phyloP scores from a whole-genome alignment of 352 stramenopile species.

The Plasmopara muralis region DNA sequence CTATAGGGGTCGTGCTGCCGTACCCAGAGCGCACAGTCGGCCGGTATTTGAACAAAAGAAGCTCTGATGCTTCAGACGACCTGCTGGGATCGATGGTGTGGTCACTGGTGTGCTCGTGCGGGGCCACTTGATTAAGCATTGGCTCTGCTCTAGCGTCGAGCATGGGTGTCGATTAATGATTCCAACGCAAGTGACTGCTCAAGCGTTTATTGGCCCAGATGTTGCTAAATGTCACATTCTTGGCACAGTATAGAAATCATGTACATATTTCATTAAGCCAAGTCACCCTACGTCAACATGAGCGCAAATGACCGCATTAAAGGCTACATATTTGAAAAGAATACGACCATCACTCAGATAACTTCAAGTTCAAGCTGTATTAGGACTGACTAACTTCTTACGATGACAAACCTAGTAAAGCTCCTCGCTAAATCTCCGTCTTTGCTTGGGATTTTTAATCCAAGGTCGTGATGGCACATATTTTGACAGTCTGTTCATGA shows the following conservation, averaged over 20 bases:
- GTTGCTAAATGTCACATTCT: slow-evolving; percentile 5
- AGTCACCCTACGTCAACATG: neutral
- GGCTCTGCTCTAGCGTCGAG: slow-evolving; percentile 7
- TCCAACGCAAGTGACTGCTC: slow-evolving; percentile 9
- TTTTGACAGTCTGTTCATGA: slow-evolving; percentile 8
- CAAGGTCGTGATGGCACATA: slow-evolving; percentile 15
- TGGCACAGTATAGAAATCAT: neutral
- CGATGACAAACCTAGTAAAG: slow-evolving; percentile 10
- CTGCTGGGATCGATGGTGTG: slow-evolving; percentile 15
- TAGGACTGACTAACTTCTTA: neutral
- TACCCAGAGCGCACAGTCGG: slow-evolving; percentile 9
- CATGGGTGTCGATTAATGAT: slow-evolving; percentile 5
- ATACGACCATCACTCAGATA: slow-evolving; percentile 4
- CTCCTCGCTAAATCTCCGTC: slow-evolving; percentile 5
- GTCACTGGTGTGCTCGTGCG: slow-evolving; percentile 8
- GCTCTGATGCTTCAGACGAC: slow-evolving; percentile 18
- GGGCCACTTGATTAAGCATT: slow-evolving; percentile 11
- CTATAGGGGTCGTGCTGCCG: slow-evolving; percentile 16
- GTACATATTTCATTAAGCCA: too few relatives aligned
- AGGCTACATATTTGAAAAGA: neutral
- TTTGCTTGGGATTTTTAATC: slow-evolving; percentile 16
- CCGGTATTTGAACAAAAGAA: slow-evolving; percentile 17
- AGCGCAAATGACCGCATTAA: neutral
- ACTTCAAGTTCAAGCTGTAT: slow-evolving; percentile 20
- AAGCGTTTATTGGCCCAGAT: slow-evolving; percentile 14